Conservation (phyloP, 225 moss, liverwort and hornwort species). For the Sphagnum tenellum region DNA sequence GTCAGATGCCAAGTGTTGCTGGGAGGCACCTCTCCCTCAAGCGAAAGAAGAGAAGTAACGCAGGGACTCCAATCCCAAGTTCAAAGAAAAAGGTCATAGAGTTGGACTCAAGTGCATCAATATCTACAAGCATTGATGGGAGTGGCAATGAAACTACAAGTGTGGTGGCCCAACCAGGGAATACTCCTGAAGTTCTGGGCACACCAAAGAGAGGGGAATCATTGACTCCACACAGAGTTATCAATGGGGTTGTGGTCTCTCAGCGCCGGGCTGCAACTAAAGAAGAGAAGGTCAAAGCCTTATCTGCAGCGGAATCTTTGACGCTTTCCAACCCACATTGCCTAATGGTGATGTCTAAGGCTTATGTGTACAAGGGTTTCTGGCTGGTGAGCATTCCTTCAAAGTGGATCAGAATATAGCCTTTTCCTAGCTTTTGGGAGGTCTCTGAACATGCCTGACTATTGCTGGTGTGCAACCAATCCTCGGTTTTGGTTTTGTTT, state of each 20-base stretch:
- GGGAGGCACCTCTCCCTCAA: constrained; percentile 10
- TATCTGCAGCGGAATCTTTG: constrained; percentile 19
- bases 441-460: too few relatives aligned
- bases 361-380: constrained; percentile 35
- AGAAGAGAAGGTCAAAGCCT: constrained; percentile 22
- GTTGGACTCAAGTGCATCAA: constrained; percentile 33
- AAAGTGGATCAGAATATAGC: too few relatives aligned
- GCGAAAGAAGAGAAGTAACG: constrained; percentile 13
- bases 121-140: constrained; percentile 21
- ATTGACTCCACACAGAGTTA: constrained; percentile 23
- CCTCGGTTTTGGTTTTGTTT: not conserved
- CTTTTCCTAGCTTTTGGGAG: too few relatives aligned
- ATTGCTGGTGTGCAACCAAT: too few relatives aligned
- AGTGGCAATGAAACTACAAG: constrained; percentile 10
- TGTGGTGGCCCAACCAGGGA: constrained; percentile 7
- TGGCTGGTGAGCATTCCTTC: constrained; percentile 31
- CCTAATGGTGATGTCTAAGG: constrained; percentile 33
- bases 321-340: constrained; percentile 25
- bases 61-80: constrained; percentile 3
- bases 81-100: constrained; percentile 8
- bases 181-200: constrained; percentile 6
- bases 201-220: constrained; percentile 10
- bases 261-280: constrained; percentile 21
- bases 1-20: constrained; percentile 11
- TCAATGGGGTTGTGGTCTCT: constrained; percentile 25